A percentile compares a stretch with the other conserved stretches of the same genome.
Conservation (phyloP, 2,329 filamentous ascomycete genomes). For the Nemania bipapillata region DNA sequence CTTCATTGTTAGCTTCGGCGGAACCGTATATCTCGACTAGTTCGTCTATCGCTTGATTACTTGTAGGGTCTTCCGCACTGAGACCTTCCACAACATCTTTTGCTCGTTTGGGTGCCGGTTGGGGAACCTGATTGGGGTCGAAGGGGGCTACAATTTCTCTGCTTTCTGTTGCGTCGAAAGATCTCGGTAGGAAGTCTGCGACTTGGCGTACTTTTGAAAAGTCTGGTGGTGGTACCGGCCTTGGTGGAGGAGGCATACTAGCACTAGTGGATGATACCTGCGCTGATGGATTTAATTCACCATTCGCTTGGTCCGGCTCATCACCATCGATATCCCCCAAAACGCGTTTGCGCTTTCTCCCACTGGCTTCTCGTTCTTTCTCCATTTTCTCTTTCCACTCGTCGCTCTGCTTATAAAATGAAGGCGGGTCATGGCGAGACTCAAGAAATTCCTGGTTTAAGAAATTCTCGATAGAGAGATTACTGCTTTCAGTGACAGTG, state of each 20-base stretch:
- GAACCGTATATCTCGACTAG: constrained; percentile 50
- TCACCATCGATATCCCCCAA: constrained; percentile 52
- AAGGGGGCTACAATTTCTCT: constrained; percentile 48
- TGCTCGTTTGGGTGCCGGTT: constrained; percentile 42
- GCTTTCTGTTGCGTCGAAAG: constrained; percentile 47
- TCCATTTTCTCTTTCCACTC: constrained; percentile 67
- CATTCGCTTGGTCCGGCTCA: constrained; percentile 43
- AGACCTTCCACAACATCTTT: constrained; percentile 48
- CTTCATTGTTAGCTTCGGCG: constrained; percentile 53
- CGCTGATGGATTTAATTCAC: constrained; percentile 30
- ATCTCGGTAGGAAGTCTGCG: constrained; percentile 47
- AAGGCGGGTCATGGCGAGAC: constrained; percentile 80
- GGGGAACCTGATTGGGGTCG: constrained; percentile 45
- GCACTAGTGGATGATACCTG: constrained; percentile 41
- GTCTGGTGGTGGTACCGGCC: constrained; percentile 48
- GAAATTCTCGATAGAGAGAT: constrained; percentile 88
- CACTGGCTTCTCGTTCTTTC: constrained; percentile 56
- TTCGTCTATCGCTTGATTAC: constrained; percentile 58
- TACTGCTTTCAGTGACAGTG: constrained; percentile 83
- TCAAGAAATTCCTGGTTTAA: constrained; percentile 76
- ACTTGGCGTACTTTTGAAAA: constrained; percentile 48
- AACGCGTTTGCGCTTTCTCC: constrained; percentile 60
- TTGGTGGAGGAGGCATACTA: constrained; percentile 50
- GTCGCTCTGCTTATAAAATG: constrained; percentile 75
- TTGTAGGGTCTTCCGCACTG: constrained; percentile 50